phyloP scores from a whole-genome alignment of 805 yeast species.

The Isabelozyma rhagii region DNA sequence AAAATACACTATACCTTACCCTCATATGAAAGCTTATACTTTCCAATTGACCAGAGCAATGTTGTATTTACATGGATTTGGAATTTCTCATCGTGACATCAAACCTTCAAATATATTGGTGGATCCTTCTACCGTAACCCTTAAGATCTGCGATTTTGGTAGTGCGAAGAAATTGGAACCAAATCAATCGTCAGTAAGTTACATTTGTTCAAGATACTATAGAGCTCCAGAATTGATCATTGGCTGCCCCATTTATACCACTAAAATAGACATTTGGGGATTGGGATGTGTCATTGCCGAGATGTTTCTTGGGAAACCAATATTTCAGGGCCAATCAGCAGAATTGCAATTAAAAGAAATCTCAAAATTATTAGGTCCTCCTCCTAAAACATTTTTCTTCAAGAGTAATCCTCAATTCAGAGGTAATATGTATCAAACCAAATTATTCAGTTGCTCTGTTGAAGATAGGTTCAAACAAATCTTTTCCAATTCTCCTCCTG shows the following conservation, averaged over 20 bases:
- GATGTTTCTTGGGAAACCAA: constrained; percentile 85
- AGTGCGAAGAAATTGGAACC: constrained; percentile 77
- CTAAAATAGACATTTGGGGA: constrained; percentile 97
- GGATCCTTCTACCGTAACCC: constrained; percentile 61
- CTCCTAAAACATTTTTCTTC: constrained; percentile 63
- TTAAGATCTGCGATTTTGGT: constrained; percentile 84
- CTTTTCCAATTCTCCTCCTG: constrained; percentile 70
- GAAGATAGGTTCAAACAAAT: constrained; percentile 47
- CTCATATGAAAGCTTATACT: constrained; percentile 72
- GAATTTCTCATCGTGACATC: constrained; percentile 80
- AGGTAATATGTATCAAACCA: constrained; percentile 70
- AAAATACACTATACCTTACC: constrained; percentile 61
- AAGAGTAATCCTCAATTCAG: constrained; percentile 72
- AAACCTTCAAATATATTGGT: constrained; percentile 80
- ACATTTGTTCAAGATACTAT: constrained; percentile 93
- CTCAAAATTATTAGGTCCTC: constrained; percentile 87
- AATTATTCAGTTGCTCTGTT: constrained; percentile 55
- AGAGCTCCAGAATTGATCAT: constrained; percentile 95
- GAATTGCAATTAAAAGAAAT: constrained; percentile 86
- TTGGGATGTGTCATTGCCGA: constrained; percentile 96
- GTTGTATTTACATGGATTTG: constrained; percentile 77
- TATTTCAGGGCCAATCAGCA: constrained; percentile 94
- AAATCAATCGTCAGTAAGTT: constrained; percentile 85
- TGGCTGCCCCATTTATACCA: constrained; percentile 83
- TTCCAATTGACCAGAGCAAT: constrained; percentile 81